Conservation (phyloP, 192 early-diverging fungal species). For the Coemansia sp. region DNA sequence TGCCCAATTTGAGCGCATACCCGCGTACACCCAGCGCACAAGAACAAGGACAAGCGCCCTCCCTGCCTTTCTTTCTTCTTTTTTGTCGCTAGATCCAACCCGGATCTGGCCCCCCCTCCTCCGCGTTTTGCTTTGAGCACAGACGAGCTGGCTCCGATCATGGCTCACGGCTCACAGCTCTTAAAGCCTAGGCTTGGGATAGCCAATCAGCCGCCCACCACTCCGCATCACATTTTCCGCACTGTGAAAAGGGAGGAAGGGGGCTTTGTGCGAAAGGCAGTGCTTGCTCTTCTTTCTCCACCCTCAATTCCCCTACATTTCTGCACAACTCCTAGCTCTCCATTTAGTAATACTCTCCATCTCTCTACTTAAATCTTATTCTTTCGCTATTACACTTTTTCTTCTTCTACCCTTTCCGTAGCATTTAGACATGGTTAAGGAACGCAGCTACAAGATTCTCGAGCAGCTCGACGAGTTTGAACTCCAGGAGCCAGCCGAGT, state of each 20-base stretch:
- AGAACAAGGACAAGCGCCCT: background rate
- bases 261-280: background rate
- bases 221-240: background rate
- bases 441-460: slow-evolving; percentile 52
- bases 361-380: background rate
- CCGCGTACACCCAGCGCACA: background rate
- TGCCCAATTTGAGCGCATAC: slow-evolving; percentile 9
- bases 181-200: background rate
- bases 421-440: slow-evolving; percentile 33
- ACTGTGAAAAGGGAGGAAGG: background rate
- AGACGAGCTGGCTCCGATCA: background rate
- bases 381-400: background rate
- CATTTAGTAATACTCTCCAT: background rate
- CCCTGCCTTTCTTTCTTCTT: background rate
- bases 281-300: background rate
- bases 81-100: background rate
- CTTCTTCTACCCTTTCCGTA: slow-evolving; percentile 7
- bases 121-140: background rate
- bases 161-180: background rate
- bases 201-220: background rate
- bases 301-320: background rate
- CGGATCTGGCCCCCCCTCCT: background rate
- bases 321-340: background rate
- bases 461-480: slow-evolving; percentile 54
- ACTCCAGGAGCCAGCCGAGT: slow-evolving; percentile 36